Base-by-base conservation (phyloP, 495 filamentous ascomycete genomes). In the Corynascus novoguineensis region DNA sequence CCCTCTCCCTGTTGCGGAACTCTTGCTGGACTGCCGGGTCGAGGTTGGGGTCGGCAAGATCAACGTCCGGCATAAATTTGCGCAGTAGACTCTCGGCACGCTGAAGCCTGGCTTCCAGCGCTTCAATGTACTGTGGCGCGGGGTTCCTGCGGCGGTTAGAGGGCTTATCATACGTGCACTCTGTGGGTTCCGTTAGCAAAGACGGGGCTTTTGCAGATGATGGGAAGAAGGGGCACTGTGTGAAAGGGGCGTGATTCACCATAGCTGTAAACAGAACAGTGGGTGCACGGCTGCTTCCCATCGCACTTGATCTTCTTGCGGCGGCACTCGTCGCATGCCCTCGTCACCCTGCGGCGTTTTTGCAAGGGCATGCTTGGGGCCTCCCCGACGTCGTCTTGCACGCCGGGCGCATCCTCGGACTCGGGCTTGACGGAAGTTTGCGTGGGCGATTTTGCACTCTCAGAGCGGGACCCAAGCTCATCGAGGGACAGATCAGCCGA, bases 231-330 rank as follows among this genome's bases (percentile, higher is more conserved):
- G 35, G 24, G 21, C 55, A 38, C 47, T 52, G 41, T 71, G 82
- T 72, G n/a, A n/a, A n/a, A n/a, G n/a, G n/a, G n/a, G n/a, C n/a
- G n/a, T n/a, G n/a, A n/a, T n/a, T n/a, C 81, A 98, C 93, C 93
- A 77, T 97, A 98, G 71, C 89, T 95, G 72, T 98, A 97, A 35
- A 97, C 90, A 7, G 90, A 95, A 73, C 93, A 98, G 71, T 97
- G 93, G 2, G 93, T 96, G 71, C 93, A 98, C 9, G 93, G 95
- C 71, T 96, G 91, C 73, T 95, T 95, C 55, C 93, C 93, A 67
- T 97, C 92, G 65, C 92, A 97, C 71, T 97, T 98, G 70, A 97
- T 97, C 72, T 98, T 98, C 73, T 98, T 98, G 62, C 93, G 79
- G 46, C 93, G 82, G 67, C 92, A 98, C 68, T 98, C 95, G 68